These are phyloP conservation scores for Venturia nashicola DNA, from an alignment of 2,329 filamentous ascomycete species.

Conservation along the genomic window DNA sequence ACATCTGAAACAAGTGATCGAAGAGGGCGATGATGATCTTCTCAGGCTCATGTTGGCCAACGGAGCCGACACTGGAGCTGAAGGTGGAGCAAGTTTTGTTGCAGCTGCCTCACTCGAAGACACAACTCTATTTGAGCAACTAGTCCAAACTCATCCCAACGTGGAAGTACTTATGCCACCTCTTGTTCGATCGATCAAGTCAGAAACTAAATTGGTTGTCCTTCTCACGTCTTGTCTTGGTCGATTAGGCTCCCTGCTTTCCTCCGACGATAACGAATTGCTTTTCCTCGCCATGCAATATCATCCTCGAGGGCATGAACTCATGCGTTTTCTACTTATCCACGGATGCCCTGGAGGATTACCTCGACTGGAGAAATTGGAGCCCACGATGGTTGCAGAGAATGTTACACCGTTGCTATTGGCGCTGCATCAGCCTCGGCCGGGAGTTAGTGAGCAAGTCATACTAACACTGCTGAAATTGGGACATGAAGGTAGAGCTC, in stretches of 20 bases:
- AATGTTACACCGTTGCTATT: slow-evolving; percentile 6
- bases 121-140: not conserved
- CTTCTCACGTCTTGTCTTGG: not conserved
- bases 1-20: not conserved
- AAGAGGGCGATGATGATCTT: not conserved
- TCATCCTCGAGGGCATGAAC: not conserved
- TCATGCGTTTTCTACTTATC: not conserved
- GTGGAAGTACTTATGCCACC: not conserved
- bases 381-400: not conserved
- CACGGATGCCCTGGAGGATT: slow-evolving; percentile 2
- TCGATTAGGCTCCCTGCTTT: not conserved
- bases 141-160: not conserved
- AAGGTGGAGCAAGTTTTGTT: not conserved
- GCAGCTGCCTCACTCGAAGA: not conserved
- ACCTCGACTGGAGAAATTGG: not conserved
- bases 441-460: not conserved
- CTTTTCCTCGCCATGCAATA: slow-evolving; percentile 3
- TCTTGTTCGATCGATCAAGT: not conserved
- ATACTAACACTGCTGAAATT: slow-evolving; percentile 2
- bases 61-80: not conserved
- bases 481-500: not conserved
- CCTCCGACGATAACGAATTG: not conserved
- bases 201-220: not conserved
- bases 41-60: not conserved
- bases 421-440: slow-evolving; percentile 4